Evolutionary conservation across 2,329 filamentous ascomycete genomes (phyloP), one percentile per base, ranked within the genome.

Genomic region (Nigrospora sphaerica): DNA sequence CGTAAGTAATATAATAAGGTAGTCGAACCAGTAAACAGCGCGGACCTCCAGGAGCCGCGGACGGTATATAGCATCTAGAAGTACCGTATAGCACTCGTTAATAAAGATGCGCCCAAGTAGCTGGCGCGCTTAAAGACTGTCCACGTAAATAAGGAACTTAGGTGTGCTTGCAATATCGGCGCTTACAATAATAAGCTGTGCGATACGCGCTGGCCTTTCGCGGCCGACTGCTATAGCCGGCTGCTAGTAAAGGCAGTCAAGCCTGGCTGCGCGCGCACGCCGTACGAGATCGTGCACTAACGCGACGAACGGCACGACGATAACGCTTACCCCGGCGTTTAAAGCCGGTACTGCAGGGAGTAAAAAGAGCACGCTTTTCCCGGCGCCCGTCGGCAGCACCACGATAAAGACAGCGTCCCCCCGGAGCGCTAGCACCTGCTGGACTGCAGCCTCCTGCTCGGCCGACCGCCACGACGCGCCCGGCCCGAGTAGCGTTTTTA

Each of bases 311-410:
- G 17, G 28, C 14, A 45, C 11, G 6, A 45, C 17, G 10, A 45
- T 31, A 6, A 45, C 12, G 6, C n/a, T 45, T 1, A 17, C 32
- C 2, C 40, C 36, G n/a, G 19, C 23, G 4, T 34, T 33, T 6
- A 39, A 7, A 28, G n/a, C 39, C 31, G 32, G 32, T 17, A 44
- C 28, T 6, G 31, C 31, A 12, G 31, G 19, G 7, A 45, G 16
- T 11, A 45, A 32, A 18, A 44, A 47, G 12, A 47, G 28, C 3
- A 44, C 32, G 17, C 33, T 47, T 31, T 47, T 47, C 2, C n/a
- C n/a, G n/a, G n/a, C n/a, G n/a, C n/a, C n/a, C n/a, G n/a, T n/a
- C n/a, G n/a, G n/a, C n/a, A n/a, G n/a, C n/a, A n/a, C n/a, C n/a
- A n/a, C n/a, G n/a, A n/a, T n/a, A n/a, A n/a, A n/a, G n/a, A n/a